A percentile compares a stretch with the other conserved stretches of the same genome.
These are phyloP conservation scores for Pythium diclinum DNA, from an alignment of 352 stramenopile species.

Conservation along the genomic window DNA sequence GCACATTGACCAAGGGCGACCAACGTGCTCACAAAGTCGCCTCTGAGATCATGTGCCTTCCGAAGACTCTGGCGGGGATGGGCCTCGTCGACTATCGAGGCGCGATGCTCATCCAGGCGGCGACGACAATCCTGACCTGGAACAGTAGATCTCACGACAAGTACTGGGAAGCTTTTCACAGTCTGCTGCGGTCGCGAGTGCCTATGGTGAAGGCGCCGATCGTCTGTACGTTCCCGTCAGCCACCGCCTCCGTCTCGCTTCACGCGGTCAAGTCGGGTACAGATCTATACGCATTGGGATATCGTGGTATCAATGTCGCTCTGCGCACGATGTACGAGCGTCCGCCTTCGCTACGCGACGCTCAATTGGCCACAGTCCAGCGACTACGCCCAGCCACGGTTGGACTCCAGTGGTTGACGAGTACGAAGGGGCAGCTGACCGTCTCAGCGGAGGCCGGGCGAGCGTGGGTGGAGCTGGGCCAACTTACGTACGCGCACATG, in stretches of 20 bases:
- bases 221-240: not conserved
- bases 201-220: not conserved
- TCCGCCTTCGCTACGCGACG: not conserved
- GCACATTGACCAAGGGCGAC: not conserved
- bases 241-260: not conserved
- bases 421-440: not conserved
- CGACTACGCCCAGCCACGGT: not conserved
- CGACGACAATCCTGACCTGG: constrained; percentile 1
- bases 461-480: not conserved
- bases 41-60: constrained; percentile 2
- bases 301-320: not conserved
- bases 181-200: not conserved
- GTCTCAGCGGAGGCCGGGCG: not conserved
- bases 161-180: constrained; percentile 17
- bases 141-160: constrained; percentile 6
- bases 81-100: constrained; percentile 9
- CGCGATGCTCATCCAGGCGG: constrained; percentile 1
- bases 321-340: not conserved
- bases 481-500: not conserved
- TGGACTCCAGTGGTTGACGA: not conserved
- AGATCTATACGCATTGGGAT: not conserved
- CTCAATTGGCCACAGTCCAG: not conserved
- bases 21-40: not conserved
- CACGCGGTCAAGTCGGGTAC: not conserved
- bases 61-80: not conserved